Evolutionary conservation across 75 land plant genomes (phyloP), one percentile per base, ranked within the genome.

Genomic region (Picea glauca): DNA sequence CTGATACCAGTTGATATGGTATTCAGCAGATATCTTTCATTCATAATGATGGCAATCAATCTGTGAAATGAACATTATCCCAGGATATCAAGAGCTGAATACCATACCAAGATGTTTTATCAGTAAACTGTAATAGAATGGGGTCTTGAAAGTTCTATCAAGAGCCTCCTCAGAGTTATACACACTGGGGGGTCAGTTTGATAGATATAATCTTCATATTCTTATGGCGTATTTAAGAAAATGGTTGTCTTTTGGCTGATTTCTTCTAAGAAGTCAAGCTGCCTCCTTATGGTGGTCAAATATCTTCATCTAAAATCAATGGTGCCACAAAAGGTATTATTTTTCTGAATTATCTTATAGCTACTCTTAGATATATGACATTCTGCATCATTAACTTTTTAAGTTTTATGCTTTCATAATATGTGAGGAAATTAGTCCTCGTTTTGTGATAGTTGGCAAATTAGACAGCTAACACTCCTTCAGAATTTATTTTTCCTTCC

Each of bases 331-430:
- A 1, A 15, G 13, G 7, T 46, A 46, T 17, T 17, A 15, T 14
- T 43, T 35, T 67, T 40, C 73, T 70, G 23, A 38, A 38, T 70
- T 40, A 70, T 70, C n/a, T 20, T 40, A 68, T 32, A 68, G 54
- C 50, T 43, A 7, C 2, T 66, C 43, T 33, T 66, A 43, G 74
- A 38, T 43, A 3, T 7, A 6, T 6, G 0, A 4, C 5, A 13
- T 67, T 17, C 72, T 32, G 56, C 56, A 67, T 18, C 35, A 67
- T 67, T 35, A 43, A 15, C 7, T 33, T 40, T 15, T 67, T 35
- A 43, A 15, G 1, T 33, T 40, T 68, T 20, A 35, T 68, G 21
- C 18, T 68, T 8, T 70, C 26, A 70, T 68, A 68, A 35, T 68
- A n/a, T 17, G 38, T 35, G 50, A 40, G n/a, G 38, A 68, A 68